Evolutionary conservation across 2,329 filamentous ascomycete genomes (phyloP).

Genomic region (Phyllosticta citrichinensis): DNA sequence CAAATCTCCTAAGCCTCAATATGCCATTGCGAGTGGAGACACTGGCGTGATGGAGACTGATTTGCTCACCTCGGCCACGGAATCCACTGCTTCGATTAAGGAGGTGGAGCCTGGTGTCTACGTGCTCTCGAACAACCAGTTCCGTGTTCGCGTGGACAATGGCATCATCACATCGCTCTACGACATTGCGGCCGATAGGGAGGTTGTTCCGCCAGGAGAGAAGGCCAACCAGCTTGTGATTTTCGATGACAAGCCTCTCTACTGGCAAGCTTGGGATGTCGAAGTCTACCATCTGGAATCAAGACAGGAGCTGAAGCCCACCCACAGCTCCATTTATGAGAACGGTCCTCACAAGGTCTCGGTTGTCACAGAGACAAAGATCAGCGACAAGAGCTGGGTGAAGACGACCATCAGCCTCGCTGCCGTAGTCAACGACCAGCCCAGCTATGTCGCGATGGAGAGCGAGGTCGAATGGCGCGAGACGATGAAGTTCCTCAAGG

Average conservation of each 20-base stretch:
- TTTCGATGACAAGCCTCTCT: slow-evolving; percentile 93
- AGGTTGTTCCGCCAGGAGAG: slow-evolving; percentile 60
- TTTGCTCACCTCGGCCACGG: slow-evolving; percentile 16
- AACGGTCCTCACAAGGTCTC: slow-evolving; percentile 66
- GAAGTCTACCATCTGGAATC: slow-evolving; percentile 93
- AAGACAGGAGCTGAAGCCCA: slow-evolving; percentile 61
- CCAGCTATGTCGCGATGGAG: slow-evolving; percentile 65
- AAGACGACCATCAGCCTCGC: slow-evolving; percentile 76
- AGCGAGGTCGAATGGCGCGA: slow-evolving; percentile 96
- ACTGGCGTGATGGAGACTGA: slow-evolving; percentile 33
- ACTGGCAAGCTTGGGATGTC: slow-evolving; percentile 97
- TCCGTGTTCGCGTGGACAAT: slow-evolving; percentile 60
- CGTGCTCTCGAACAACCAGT: slow-evolving; percentile 67
- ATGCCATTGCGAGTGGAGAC: slow-evolving; percentile 36
- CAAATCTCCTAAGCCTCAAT: slow-evolving; percentile 14
- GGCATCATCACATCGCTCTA: slow-evolving; percentile 79
- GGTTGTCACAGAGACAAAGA: slow-evolving; percentile 72
- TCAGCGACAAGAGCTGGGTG: slow-evolving; percentile 78
- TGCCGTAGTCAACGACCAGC: slow-evolving; percentile 54
- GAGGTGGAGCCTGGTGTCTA: slow-evolving; percentile 54
- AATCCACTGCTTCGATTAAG: slow-evolving; percentile 35
- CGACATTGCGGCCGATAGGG: slow-evolving; percentile 62
- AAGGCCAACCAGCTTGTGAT: slow-evolving; percentile 89
- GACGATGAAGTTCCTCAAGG: slow-evolving; percentile 95
- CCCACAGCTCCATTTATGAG: slow-evolving; percentile 61